These are phyloP conservation scores for Verticillium tricorpus DNA, from an alignment of 2,329 filamentous ascomycete genomes.

Conservation along the genomic window DNA sequence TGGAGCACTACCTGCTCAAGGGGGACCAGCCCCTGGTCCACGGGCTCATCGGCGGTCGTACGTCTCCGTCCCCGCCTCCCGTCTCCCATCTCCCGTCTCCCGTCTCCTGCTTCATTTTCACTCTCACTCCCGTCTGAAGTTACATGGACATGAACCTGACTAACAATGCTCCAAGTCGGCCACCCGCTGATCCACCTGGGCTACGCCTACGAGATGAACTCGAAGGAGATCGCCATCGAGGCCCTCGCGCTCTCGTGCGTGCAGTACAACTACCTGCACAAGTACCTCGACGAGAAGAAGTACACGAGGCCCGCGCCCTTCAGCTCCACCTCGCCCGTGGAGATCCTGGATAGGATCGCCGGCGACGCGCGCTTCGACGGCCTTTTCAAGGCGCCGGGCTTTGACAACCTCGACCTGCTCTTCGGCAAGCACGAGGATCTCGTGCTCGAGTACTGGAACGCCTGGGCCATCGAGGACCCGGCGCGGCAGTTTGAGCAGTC, in stretches of 20 bases:
- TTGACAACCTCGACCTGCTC: constrained; percentile 61
- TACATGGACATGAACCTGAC: neutral
- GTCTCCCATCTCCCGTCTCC: too few species aligned
- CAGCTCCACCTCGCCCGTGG: constrained; percentile 57
- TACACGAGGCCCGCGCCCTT: constrained; percentile 64
- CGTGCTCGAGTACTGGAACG: constrained; percentile 86
- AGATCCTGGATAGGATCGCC: constrained; percentile 66
- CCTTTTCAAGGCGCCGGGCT: constrained; percentile 54
- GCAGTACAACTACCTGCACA: constrained; percentile 56
- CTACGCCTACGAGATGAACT: constrained; percentile 89
- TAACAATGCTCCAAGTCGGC: constrained; percentile 52
- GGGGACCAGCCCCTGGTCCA: constrained; percentile 76
- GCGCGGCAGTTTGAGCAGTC: constrained; percentile 71
- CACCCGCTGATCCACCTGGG: constrained; percentile 92
- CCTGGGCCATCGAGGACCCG: constrained; percentile 70
- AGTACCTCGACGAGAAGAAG: constrained; percentile 65
- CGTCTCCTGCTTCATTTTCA: too few species aligned
- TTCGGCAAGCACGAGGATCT: constrained; percentile 65
- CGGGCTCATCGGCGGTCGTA: constrained; percentile 73
- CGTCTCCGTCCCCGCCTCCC: constrained; percentile 27
- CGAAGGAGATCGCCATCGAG: constrained; percentile 83
- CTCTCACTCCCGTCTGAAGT: neutral
- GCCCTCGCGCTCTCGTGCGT: constrained; percentile 65
- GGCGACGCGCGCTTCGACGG: constrained; percentile 66
- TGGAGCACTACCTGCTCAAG: constrained; percentile 71